A percentile compares a stretch with the other conserved stretches of the same genome.
Conservation (phyloP, 192 early-diverging fungal genomes). For the Rhizophagus clarus region DNA sequence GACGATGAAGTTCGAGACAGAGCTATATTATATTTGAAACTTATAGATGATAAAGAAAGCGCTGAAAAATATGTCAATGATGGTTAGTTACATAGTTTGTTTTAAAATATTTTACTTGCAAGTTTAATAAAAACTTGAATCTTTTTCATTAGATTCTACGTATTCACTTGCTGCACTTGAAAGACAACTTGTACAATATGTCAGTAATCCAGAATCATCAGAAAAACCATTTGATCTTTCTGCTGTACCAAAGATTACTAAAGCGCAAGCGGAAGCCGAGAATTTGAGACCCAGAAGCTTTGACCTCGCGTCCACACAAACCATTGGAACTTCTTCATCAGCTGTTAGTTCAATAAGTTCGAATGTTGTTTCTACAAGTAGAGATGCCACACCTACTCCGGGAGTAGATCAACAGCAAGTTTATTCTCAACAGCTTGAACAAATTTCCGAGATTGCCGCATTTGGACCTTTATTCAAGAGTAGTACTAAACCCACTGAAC, state of each 20-base stretch:
- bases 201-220: conserved; percentile 63
- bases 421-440: conserved; percentile 77
- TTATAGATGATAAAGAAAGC: conserved; percentile 68
- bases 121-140: conserved; percentile 9
- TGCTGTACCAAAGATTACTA: conserved; percentile 78
- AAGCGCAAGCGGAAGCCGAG: conserved; percentile 84
- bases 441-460: conserved; percentile 79
- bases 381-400: conserved; percentile 42
- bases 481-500: conserved; percentile 67
- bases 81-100: conserved; percentile 53
- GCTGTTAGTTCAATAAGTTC: conserved; percentile 32
- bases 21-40: conserved; percentile 83
- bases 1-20: conserved; percentile 99
- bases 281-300: conserved; percentile 54
- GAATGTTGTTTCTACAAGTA: conserved; percentile 29
- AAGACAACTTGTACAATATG: conserved; percentile 84
- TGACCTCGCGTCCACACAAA: conserved; percentile 34
- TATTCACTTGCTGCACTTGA: conserved; percentile 87
- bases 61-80: conserved; percentile 77
- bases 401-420: conserved; percentile 67
- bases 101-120: not conserved
- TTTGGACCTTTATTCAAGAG: conserved; percentile 90
- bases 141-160: conserved; percentile 65
- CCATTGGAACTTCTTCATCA: conserved; percentile 37
- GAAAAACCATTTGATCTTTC: conserved; percentile 77